Evolutionary conservation across 257 asterid genomes (phyloP).

Genomic region (Przewalskia tangutica): DNA sequence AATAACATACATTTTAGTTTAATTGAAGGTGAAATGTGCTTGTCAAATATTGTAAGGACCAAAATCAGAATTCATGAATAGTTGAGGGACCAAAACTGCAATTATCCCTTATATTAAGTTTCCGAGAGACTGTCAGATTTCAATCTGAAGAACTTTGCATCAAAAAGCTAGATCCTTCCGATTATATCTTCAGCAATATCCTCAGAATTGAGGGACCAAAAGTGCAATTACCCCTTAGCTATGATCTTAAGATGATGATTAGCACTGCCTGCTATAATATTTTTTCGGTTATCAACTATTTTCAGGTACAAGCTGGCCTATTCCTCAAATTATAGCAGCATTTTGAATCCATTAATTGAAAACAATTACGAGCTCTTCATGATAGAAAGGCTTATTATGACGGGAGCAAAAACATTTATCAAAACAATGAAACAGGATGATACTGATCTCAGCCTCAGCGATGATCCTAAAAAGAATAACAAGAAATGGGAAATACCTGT

Average conservation of each 20-base stretch:
- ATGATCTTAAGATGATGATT: not conserved
- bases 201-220: not conserved
- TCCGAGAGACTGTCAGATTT: not conserved
- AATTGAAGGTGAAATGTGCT: no score
- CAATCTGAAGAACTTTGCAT: not conserved
- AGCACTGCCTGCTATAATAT: not conserved
- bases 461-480: conserved; percentile 86
- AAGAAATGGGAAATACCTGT: conserved; percentile 79
- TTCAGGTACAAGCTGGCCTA: conserved; percentile 82
- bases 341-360: conserved; percentile 65
- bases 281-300: conserved; percentile 1
- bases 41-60: no score
- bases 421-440: conserved; percentile 61
- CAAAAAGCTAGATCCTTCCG: not conserved
- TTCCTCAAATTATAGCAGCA: conserved; percentile 66
- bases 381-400: conserved; percentile 75
- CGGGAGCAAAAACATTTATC: conserved; percentile 72
- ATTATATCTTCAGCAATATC: not conserved
- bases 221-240: no score
- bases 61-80: no score
- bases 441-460: conserved; percentile 68
- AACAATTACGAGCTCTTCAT: conserved; percentile 85
- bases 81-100: no score
- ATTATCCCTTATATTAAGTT: not conserved
- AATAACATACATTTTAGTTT: no score